Evolutionary conservation across 768 basidiomycete genomes (phyloP).

Genomic region (Rhodotorula paludigena): DNA sequence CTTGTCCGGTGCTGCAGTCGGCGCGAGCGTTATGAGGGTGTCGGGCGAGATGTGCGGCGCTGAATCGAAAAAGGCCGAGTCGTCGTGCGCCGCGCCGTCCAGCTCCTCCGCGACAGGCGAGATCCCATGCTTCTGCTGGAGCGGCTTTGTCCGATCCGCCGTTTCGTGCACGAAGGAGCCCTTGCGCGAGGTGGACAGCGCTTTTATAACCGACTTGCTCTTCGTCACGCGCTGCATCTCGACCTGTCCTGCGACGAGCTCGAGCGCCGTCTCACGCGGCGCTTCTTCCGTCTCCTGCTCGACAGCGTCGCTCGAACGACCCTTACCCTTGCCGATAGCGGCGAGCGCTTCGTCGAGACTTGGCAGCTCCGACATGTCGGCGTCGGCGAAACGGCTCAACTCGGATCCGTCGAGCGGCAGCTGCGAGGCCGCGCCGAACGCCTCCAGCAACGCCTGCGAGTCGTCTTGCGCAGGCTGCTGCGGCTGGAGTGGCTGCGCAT

Average conservation of each 20-base stretch:
- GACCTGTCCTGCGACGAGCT: conserved; percentile 18
- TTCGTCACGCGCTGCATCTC: conserved; percentile 19
- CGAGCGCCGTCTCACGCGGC: conserved; percentile 11
- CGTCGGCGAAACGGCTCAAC: conserved; percentile 6
- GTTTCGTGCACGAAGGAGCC: not conserved
- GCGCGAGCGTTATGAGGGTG: too few species aligned
- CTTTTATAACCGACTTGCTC: conserved; percentile 30
- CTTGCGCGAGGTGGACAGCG: conserved; percentile 6
- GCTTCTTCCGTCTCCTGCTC: too few species aligned
- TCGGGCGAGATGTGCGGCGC: too few species aligned
- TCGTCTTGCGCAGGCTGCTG: not conserved
- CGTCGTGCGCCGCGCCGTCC: conserved; percentile 1
- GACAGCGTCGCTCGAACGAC: not conserved
- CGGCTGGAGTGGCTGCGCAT: not conserved
- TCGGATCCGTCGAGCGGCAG: not conserved
- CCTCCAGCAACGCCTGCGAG: not conserved
- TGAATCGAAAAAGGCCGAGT: conserved; percentile 23
- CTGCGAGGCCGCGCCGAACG: conserved; percentile 7
- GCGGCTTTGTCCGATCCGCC: too few species aligned
- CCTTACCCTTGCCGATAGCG: not conserved
- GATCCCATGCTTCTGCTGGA: not conserved
- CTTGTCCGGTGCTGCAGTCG: too few species aligned
- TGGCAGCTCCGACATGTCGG: not conserved
- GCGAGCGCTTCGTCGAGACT: not conserved
- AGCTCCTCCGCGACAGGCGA: not conserved